Evolutionary conservation across 495 filamentous ascomycete genomes (phyloP).

Genomic region (Pyrenopolyporus hunteri): DNA sequence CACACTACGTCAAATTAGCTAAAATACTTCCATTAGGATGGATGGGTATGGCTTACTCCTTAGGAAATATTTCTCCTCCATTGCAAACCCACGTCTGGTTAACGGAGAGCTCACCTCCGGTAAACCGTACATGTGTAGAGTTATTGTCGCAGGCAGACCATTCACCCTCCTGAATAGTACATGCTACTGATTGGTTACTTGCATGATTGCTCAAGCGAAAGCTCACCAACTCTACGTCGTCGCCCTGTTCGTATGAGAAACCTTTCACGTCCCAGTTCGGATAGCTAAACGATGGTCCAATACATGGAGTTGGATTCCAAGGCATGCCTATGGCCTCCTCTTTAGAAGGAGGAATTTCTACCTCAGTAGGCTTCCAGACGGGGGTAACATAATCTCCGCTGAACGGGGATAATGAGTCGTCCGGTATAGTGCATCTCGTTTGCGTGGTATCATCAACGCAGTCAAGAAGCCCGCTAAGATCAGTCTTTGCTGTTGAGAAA

Average conservation of each 20-base stretch:
- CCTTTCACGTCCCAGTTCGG: slow-evolving; percentile 33
- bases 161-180: slow-evolving; percentile 4
- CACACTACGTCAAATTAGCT: slow-evolving; percentile 16
- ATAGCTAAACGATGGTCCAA: slow-evolving; percentile 31
- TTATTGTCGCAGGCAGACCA: slow-evolving; percentile 18
- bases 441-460: slow-evolving; percentile 18
- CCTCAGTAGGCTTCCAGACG: slow-evolving; percentile 19
- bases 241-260: not conserved
- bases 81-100: slow-evolving; percentile 33
- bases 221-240: slow-evolving; percentile 2
- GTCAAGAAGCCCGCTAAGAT: slow-evolving; percentile 13
- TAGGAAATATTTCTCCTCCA: slow-evolving; percentile 10
- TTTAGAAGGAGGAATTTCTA: slow-evolving; percentile 28
- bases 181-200: slow-evolving; percentile 14
- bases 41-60: slow-evolving; percentile 2
- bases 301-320: slow-evolving; percentile 33
- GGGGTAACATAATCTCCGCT: slow-evolving; percentile 25
- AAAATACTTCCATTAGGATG: not conserved
- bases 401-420: slow-evolving; percentile 8
- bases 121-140: slow-evolving; percentile 20
- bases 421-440: slow-evolving; percentile 14
- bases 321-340: slow-evolving; percentile 1
- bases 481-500: slow-evolving; percentile 25
- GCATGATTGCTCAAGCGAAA: slow-evolving; percentile 30
- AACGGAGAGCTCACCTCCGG: slow-evolving; percentile 9